Evolutionary conservation across 169 alveolate genomes (phyloP), one percentile per base, ranked within the genome.

Genomic region (Plasmodium inui): DNA sequence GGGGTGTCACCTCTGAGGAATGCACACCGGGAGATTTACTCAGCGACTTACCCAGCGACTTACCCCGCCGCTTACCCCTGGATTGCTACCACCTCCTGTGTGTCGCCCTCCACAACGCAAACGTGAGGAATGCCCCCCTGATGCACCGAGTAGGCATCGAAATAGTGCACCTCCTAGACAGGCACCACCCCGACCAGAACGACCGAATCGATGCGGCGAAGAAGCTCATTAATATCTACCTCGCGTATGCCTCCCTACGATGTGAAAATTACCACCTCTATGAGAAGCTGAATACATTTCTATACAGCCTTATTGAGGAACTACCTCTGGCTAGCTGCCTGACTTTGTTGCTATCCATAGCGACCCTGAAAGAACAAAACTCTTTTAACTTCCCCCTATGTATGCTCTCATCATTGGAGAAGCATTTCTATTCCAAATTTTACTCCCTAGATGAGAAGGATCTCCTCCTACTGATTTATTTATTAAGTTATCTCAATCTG

Each of bases 331-430:
- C 90, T 19, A 71, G 79, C 57, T 90, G 81, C 53, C 32, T 90
- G 71, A 90, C 95, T 2, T 14, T 90, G 34, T 28, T 90, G 70
- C 34, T 90, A 2, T 81, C 81, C 3, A 90, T 90, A 5, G 44
- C 85, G 17, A 90, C 95, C 5, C 37, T 90, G 19, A 80, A 46
- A 53, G 95, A 90, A 70, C 67, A 80, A 44, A 12, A 17, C 30
- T 17, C 37, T 90, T 90, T 81, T 67, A 80, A 80, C n/a, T 90
- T 90, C 55, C 95, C 95, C 19, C 74, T 90, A 28, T 90, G 95
- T n/a, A 17, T 90, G 17, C 57, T 90, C 34, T 80, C 95, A 61
- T 22, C 73, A 12, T 37, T 90, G 82, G 95, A 90, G 57, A 90
- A 90, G 34, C 41, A 70, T 9, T 90, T 90, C 39, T 46, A 22